Conservation (phyloP, 768 basidiomycete genomes). For the Botryobasidium botryosum region DNA sequence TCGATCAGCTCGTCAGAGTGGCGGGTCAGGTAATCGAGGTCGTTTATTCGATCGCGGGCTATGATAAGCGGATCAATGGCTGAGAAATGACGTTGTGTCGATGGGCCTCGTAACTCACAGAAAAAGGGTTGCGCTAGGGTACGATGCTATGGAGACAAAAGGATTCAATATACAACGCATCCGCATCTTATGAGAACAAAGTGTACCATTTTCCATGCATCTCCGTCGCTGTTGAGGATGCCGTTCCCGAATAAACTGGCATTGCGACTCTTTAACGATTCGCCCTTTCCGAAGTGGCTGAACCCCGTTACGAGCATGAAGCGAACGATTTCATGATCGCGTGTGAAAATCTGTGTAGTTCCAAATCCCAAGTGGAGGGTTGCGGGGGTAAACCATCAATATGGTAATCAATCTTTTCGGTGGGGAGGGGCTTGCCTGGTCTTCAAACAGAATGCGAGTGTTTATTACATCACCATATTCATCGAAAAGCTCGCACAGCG, state of each 20-base stretch:
- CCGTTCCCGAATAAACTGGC: constrained; percentile 20
- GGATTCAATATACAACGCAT: too few relatives aligned
- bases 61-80: not conserved
- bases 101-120: constrained; percentile 2
- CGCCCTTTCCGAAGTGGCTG: constrained; percentile 9
- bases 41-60: constrained; percentile 12
- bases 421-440: not conserved
- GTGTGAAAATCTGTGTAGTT: too few relatives aligned
- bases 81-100: constrained; percentile 5
- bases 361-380: too few relatives aligned
- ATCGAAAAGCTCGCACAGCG: too few relatives aligned
- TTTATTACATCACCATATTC: too few relatives aligned
- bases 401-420: not conserved
- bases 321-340: constrained; percentile 8
- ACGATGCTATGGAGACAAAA: constrained; percentile 19
- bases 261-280: not conserved
- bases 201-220: constrained; percentile 18
- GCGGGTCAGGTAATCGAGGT: constrained; percentile 12
- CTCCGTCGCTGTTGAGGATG: constrained; percentile 20
- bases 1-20: constrained; percentile 11
- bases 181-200: too few relatives aligned
- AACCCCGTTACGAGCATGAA: constrained; percentile 10
- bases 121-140: constrained; percentile 18
- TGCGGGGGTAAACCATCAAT: too few relatives aligned
- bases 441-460: constrained; percentile 6